Evolutionary conservation across 2,329 filamentous ascomycete species (phyloP).

Genomic region (Onygenales sp.): DNA sequence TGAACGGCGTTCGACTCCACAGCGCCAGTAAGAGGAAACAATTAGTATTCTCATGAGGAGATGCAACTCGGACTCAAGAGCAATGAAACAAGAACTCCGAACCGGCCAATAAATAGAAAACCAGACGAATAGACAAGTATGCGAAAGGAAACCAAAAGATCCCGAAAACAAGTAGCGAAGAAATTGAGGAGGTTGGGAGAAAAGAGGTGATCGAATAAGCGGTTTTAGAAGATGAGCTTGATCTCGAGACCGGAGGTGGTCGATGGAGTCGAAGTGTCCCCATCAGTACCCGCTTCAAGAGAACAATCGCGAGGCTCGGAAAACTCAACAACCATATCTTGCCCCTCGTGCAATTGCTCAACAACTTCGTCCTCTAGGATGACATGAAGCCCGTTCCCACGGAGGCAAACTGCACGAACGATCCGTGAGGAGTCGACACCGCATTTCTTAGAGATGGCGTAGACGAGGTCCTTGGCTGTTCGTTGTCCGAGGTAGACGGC

Average conservation of each 20-base stretch:
- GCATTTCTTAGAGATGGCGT: constrained; percentile 68
- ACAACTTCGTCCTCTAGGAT: constrained; percentile 88
- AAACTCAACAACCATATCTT: constrained; percentile 71
- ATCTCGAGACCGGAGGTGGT: constrained; percentile 8
- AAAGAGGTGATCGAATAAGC: background rate
- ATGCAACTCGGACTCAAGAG: background rate
- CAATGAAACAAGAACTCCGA: background rate
- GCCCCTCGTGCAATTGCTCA: constrained; percentile 72
- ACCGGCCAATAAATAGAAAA: background rate
- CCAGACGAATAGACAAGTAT: background rate
- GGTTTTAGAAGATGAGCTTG: constrained; percentile 8
- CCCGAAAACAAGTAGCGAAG: constrained; percentile 9
- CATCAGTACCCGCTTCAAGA: constrained; percentile 8
- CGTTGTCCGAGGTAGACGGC: constrained; percentile 78
- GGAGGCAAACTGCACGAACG: constrained; percentile 60
- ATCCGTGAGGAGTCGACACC: constrained; percentile 65
- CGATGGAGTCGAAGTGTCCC: constrained; percentile 5
- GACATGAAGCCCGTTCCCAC: constrained; percentile 66
- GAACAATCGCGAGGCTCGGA: constrained; percentile 49
- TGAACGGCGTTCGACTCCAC: too few relatives aligned
- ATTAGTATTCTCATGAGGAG: background rate
- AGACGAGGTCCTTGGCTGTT: constrained; percentile 63
- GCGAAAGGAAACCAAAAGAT: constrained; percentile 8
- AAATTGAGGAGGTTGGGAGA: background rate
- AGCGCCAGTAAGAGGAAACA: too few relatives aligned